Evolutionary conservation across 1,284 basidiomycete genomes (phyloP).

Genomic region (Ceratobasidium sp.): DNA sequence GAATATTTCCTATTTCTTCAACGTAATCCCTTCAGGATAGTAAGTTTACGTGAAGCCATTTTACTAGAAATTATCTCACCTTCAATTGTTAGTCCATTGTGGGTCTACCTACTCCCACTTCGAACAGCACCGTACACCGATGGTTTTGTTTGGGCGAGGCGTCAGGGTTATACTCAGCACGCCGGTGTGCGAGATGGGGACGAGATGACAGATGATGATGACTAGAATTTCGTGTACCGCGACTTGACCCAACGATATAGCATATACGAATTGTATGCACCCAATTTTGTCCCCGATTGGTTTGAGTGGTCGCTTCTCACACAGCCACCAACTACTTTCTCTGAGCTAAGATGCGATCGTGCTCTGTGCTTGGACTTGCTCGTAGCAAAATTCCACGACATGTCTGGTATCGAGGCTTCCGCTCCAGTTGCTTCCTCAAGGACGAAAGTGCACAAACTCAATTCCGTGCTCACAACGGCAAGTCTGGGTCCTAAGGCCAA

Average conservation of each 20-base stretch:
- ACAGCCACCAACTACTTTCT: not conserved
- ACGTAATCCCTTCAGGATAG: constrained; percentile 81
- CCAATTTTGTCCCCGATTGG: not conserved
- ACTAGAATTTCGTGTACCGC: constrained; percentile 2
- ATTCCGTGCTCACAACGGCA: constrained; percentile 3
- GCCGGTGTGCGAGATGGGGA: constrained; percentile 54
- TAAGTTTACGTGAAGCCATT: constrained; percentile 52
- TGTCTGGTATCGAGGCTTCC: not conserved
- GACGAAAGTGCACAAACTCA: not conserved
- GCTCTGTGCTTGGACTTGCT: not conserved
- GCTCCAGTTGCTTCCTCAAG: not conserved
- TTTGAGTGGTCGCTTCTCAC: not conserved
- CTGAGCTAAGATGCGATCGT: not conserved
- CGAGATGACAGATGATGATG: constrained; percentile 56
- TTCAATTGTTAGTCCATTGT: constrained; percentile 60
- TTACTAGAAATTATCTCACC: constrained; percentile 3
- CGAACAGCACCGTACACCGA: constrained; percentile 84
- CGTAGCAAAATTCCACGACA: not conserved
- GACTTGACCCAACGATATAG: not conserved
- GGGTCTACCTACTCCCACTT: constrained; percentile 82
- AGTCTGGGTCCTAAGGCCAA: not conserved
- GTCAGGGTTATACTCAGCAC: constrained; percentile 57
- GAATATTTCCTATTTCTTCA: constrained; percentile 90
- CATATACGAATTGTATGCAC: not conserved
- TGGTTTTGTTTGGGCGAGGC: constrained; percentile 81